Conservation (phyloP, 495 filamentous ascomycete species). For the Penicillium crystallinum region DNA sequence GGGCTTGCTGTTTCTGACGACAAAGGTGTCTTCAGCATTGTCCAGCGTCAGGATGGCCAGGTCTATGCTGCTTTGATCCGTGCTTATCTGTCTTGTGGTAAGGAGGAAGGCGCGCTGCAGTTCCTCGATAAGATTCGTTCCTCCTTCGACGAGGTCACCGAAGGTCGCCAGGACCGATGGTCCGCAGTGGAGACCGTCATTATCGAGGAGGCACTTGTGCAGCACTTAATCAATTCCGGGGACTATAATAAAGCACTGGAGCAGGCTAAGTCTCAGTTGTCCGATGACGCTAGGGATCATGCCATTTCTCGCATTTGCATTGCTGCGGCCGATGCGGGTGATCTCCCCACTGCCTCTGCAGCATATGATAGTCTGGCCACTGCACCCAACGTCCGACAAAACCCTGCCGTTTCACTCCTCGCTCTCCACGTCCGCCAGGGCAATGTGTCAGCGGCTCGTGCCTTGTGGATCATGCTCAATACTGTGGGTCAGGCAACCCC, state of each 20-base stretch:
- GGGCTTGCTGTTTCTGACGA: conserved; percentile 75
- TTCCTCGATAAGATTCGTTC: conserved; percentile 75
- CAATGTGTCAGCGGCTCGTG: conserved; percentile 66
- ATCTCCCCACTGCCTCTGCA: conserved; percentile 61
- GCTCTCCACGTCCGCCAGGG: conserved; percentile 78
- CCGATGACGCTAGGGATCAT: conserved; percentile 42
- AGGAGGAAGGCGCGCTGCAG: conserved; percentile 67
- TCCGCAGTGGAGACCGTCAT: conserved; percentile 63
- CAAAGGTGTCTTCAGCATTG: conserved; percentile 62
- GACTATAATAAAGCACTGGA: conserved; percentile 62
- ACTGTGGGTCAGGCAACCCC: conserved; percentile 53
- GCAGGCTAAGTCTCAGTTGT: conserved; percentile 53
- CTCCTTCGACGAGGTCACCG: conserved; percentile 53
- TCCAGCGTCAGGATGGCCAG: conserved; percentile 69
- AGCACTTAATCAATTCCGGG: conserved; percentile 58
- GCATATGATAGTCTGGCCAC: conserved; percentile 56
- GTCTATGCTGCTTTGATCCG: conserved; percentile 86
- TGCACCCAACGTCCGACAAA: conserved; percentile 46
- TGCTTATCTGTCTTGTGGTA: conserved; percentile 76
- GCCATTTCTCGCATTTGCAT: conserved; percentile 56
- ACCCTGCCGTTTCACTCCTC: conserved; percentile 74
- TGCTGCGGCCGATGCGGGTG: conserved; percentile 74
- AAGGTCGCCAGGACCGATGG: conserved; percentile 44
- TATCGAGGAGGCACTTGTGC: conserved; percentile 66
- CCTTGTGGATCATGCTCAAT: conserved; percentile 70